Conservation (phyloP, 208 protist genomes). For the Kentomonas sorsogonicus region DNA sequence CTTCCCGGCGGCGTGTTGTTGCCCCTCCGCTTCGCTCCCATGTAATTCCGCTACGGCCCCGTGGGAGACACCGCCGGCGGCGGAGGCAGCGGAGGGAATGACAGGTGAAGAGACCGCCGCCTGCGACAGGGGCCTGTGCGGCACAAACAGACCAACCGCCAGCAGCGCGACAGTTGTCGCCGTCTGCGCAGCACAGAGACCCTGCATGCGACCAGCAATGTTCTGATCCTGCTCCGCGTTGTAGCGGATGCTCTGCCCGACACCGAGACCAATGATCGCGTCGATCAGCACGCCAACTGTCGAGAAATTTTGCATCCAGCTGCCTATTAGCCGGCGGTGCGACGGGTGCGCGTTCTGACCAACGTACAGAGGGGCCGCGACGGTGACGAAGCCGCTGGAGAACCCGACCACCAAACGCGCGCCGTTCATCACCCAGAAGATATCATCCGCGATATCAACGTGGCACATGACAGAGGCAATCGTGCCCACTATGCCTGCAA, state of each 20-base stretch:
- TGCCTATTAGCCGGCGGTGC: conserved; percentile 45
- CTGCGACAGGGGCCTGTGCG: conserved; percentile 51
- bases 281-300: conserved; percentile 83
- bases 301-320: conserved; percentile 73
- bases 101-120: too few relatives aligned
- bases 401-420: conserved; percentile 74
- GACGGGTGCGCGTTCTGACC: conserved; percentile 57
- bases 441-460: conserved; percentile 29
- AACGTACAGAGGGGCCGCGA: conserved; percentile 73
- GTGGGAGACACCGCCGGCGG: conserved; percentile 36
- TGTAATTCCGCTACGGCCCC: too few relatives aligned
- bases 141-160: conserved; percentile 35
- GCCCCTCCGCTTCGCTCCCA: too few relatives aligned
- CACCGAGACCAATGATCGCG: conserved; percentile 45
- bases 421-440: conserved; percentile 67
- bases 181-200: conserved; percentile 54
- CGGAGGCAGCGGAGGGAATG: too few relatives aligned
- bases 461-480: conserved; percentile 59
- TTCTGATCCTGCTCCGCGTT: conserved; percentile 23
- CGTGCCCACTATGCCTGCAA: conserved; percentile 43
- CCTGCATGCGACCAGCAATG: conserved; percentile 58
- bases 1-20: too few relatives aligned
- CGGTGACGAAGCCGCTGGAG: conserved; percentile 42
- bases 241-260: conserved; percentile 42
- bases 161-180: conserved; percentile 46